These are phyloP conservation scores for Mesotaenium endlicherianum DNA, from an alignment of 139 green algal genomes.

Conservation along the genomic window DNA sequence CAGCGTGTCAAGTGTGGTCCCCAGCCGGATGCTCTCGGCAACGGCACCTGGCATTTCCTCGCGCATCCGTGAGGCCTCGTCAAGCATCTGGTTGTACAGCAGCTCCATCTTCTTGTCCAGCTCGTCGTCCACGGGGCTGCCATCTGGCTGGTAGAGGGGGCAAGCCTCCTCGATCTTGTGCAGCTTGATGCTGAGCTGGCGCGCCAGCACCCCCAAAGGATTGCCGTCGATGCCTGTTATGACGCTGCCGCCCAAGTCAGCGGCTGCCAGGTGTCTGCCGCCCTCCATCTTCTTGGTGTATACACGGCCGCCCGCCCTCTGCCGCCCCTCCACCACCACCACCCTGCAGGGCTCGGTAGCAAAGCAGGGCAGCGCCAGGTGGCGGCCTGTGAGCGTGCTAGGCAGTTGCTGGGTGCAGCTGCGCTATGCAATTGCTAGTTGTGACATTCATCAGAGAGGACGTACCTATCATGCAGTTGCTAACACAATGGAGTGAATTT, in stretches of 20 bases:
- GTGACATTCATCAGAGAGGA: no score
- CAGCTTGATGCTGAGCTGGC: conserved; percentile 72
- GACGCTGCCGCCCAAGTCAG: conserved; percentile 87
- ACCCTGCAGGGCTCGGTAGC: conserved; percentile 56
- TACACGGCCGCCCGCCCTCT: conserved; percentile 78
- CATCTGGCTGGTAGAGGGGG: conserved; percentile 51
- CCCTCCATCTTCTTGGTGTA: conserved; percentile 61
- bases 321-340: conserved; percentile 76
- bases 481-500: no score
- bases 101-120: conserved; percentile 56
- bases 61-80: conserved; percentile 36
- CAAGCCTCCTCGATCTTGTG: conserved; percentile 68
- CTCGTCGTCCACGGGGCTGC: conserved; percentile 30
- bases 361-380: background rate
- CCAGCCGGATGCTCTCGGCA: conserved; percentile 56
- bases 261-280: conserved; percentile 44
- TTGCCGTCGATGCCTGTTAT: conserved; percentile 93
- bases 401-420: no score
- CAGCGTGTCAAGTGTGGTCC: conserved; percentile 62
- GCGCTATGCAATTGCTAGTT: no score
- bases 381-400: background rate
- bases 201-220: conserved; percentile 56
- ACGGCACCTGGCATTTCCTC: conserved; percentile 6
- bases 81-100: conserved; percentile 77
- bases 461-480: no score